Evolutionary conservation across 805 yeast genomes (phyloP).

Genomic region (Lachancea sp.): DNA sequence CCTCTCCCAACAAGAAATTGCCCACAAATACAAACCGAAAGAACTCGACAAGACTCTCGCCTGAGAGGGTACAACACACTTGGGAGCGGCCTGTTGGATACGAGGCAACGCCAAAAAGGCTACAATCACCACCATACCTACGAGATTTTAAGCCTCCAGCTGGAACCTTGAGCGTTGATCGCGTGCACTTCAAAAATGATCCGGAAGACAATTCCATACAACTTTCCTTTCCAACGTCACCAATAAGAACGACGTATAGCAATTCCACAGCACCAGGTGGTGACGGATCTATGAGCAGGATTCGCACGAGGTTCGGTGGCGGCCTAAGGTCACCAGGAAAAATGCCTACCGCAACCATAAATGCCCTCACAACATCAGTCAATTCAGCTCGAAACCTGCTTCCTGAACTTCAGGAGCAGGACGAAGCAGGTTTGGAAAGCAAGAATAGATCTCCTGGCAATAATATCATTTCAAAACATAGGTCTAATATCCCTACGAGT

Average conservation of each 20-base stretch:
- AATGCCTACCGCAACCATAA: not conserved
- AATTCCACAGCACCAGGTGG: conserved; percentile 29
- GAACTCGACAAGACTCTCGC: conserved; percentile 22
- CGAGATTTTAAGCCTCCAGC: conserved; percentile 11
- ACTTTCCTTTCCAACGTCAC: conserved; percentile 26
- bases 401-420: conserved; percentile 5
- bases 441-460: not conserved
- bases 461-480: not conserved
- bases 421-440: not conserved
- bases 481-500: not conserved
- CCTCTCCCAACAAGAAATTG: conserved; percentile 21
- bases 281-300: conserved; percentile 26
- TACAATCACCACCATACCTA: conserved; percentile 20
- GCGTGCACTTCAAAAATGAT: conserved; percentile 14
- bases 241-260: conserved; percentile 24
- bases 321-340: conserved; percentile 24
- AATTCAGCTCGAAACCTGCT: conserved; percentile 2
- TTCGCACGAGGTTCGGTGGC: conserved; percentile 25
- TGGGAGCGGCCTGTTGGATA: conserved; percentile 10
- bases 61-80: conserved; percentile 7
- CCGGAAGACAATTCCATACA: conserved; percentile 9
- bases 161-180: conserved; percentile 29
- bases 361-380: not conserved
- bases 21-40: conserved; percentile 14
- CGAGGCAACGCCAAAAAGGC: conserved; percentile 29